These are phyloP conservation scores for Capillidium rhysosporum DNA, from an alignment of 371 early-diverging fungal genomes.

Conservation along the genomic window DNA sequence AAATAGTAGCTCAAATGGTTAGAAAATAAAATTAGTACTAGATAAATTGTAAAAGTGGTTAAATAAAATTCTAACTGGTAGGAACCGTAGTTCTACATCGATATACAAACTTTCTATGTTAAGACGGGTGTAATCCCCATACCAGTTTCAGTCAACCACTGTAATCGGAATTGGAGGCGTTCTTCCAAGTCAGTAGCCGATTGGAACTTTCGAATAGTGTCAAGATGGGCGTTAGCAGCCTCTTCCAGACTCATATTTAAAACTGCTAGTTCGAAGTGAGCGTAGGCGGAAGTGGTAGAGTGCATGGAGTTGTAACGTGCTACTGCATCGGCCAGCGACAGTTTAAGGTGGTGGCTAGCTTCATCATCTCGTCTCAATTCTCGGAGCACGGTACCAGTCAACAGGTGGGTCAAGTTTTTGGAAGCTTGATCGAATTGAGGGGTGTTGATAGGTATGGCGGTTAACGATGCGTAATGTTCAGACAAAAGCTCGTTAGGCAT, in stretches of 20 bases:
- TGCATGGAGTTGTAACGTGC: background rate
- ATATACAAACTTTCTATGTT: too few relatives aligned
- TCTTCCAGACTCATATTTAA: background rate
- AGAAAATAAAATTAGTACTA: too few relatives aligned
- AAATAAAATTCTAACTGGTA: too few relatives aligned
- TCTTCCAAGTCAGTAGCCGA: background rate
- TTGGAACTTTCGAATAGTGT: background rate
- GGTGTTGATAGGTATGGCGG: background rate
- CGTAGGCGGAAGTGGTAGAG: background rate
- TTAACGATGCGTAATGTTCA: background rate
- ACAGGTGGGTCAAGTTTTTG: background rate
- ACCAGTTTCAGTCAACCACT: background rate
- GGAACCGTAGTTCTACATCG: too few relatives aligned
- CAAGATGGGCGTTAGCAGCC: background rate
- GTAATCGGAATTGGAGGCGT: background rate
- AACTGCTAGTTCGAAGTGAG: background rate
- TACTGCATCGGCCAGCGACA: background rate
- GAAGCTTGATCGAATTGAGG: background rate
- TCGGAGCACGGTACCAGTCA: background rate
- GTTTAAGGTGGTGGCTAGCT: background rate
- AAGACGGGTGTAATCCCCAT: too few relatives aligned
- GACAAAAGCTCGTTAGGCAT: background rate
- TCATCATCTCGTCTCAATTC: background rate
- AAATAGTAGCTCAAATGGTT: too few relatives aligned
- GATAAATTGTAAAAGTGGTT: too few relatives aligned